phyloP scores from a whole-genome alignment of 257 asterid genomes.

The Solanum pennellii region DNA sequence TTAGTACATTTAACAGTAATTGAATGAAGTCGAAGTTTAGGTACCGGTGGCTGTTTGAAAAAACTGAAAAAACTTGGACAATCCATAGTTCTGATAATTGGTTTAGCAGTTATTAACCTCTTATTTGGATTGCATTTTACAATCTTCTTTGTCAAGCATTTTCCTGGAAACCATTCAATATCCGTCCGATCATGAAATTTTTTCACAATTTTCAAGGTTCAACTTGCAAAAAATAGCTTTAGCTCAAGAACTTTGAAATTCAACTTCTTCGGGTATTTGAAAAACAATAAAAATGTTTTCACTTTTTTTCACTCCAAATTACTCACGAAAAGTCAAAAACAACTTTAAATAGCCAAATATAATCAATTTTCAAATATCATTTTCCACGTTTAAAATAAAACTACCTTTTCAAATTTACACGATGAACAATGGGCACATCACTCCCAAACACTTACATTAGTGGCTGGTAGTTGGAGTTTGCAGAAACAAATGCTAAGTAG shows the following conservation, averaged over 20 bases:
- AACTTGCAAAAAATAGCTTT: neutral
- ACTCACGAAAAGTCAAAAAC: neutral
- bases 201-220: neutral
- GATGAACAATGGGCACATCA: neutral
- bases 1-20: neutral
- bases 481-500: neutral
- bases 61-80: slow-evolving; percentile 77
- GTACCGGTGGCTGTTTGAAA: slow-evolving; percentile 47
- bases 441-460: neutral
- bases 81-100: slow-evolving; percentile 45
- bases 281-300: neutral
- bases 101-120: slow-evolving; percentile 50
- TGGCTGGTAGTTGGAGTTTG: neutral
- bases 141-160: slow-evolving; percentile 60
- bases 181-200: slow-evolving; percentile 6
- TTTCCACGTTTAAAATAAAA: neutral
- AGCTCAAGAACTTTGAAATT: neutral
- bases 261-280: too few relatives aligned
- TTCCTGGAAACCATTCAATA: slow-evolving; percentile 68
- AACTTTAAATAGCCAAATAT: neutral
- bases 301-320: neutral
- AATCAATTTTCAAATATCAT: neutral
- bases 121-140: slow-evolving; percentile 23
- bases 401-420: too few relatives aligned
- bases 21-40: neutral